A percentile compares a stretch with the other conserved stretches of the same genome.
Evolutionary conservation across 2,329 filamentous ascomycete genomes (phyloP).

Genomic region (Aspergillus nomiae): DNA sequence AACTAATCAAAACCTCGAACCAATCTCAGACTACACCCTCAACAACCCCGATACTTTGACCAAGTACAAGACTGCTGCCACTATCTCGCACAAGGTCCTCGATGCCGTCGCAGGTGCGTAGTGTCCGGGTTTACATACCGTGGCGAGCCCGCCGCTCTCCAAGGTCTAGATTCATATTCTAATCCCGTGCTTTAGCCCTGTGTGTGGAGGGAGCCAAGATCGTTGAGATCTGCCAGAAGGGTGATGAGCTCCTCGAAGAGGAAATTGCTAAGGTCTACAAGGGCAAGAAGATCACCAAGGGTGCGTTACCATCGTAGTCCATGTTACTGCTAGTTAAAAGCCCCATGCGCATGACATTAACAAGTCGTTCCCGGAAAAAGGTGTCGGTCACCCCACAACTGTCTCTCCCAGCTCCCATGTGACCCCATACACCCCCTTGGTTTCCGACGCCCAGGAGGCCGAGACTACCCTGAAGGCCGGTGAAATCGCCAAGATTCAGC

Average conservation of each 20-base stretch:
- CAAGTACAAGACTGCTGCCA: conserved; percentile 97
- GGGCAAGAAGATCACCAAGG: conserved; percentile 95
- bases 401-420: conserved; percentile 92
- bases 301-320: conserved; percentile 48
- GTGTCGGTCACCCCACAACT: conserved; percentile 91
- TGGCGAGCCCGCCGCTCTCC: not conserved
- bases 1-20: conserved; percentile 19
- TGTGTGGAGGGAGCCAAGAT: conserved; percentile 88
- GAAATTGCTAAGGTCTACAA: conserved; percentile 96
- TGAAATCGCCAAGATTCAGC: conserved; percentile 94
- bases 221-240: conserved; percentile 90
- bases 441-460: conserved; percentile 83
- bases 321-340: not conserved
- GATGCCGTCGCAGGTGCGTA: conserved; percentile 70
- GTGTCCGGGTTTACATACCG: conserved; percentile 6
- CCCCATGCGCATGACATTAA: conserved; percentile 17
- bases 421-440: conserved; percentile 93
- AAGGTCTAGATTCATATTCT: conserved; percentile 16
- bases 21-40: conserved; percentile 74
- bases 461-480: conserved; percentile 75
- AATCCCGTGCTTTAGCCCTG: conserved; percentile 52
- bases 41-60: conserved; percentile 93
- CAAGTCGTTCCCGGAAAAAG: conserved; percentile 46
- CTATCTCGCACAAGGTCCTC: conserved; percentile 94
- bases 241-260: conserved; percentile 91